These are phyloP conservation scores for Serpula lacrymans DNA, from an alignment of 768 basidiomycete genomes.

Conservation along the genomic window DNA sequence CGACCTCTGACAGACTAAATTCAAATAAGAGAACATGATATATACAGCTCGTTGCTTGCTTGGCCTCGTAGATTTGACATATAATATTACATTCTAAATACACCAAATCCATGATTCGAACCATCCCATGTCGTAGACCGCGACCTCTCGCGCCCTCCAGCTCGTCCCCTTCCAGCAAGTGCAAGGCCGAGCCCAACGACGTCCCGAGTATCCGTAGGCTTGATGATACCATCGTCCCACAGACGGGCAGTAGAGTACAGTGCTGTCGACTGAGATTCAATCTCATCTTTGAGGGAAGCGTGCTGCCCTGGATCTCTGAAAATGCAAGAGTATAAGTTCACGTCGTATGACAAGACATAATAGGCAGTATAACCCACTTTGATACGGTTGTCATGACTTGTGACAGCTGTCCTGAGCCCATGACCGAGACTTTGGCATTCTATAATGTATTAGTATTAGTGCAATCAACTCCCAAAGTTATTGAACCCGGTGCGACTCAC, in stretches of 20 bases:
- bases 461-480: conserved; percentile 8
- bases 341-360: neutral
- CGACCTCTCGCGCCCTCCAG: conserved; percentile 9
- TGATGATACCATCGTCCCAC: conserved; percentile 93
- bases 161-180: conserved; percentile 54
- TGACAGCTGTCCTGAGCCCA: conserved; percentile 92
- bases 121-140: conserved; percentile 67
- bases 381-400: conserved; percentile 92
- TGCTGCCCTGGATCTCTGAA: conserved; percentile 78
- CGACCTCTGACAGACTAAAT: neutral
- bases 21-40: neutral
- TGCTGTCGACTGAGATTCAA: conserved; percentile 86
- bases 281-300: conserved; percentile 68
- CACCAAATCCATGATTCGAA: conserved; percentile 71
- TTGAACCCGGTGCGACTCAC: conserved; percentile 40
- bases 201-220: conserved; percentile 84
- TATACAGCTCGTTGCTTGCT: neutral
- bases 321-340: conserved; percentile 1
- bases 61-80: neutral
- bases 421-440: conserved; percentile 93
- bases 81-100: conserved; percentile 76
- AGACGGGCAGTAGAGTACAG: conserved; percentile 88
- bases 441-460: conserved; percentile 25
- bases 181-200: conserved; percentile 86
- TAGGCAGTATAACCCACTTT: conserved; percentile 44